Evolutionary conservation across 768 basidiomycete species (phyloP).

Genomic region (Suillus tomentosus): DNA sequence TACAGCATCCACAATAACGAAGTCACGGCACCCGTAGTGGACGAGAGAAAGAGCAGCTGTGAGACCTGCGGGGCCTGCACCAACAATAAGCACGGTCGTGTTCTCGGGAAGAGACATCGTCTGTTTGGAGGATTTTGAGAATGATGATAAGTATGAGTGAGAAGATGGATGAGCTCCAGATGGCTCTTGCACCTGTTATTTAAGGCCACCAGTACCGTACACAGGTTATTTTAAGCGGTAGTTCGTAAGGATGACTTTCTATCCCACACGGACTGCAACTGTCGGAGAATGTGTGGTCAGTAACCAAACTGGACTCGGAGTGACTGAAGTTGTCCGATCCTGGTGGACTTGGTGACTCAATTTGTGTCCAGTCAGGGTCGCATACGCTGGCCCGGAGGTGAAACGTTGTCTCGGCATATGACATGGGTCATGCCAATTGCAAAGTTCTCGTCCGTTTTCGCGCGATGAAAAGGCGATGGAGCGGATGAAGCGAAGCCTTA

Average conservation of each 20-base stretch:
- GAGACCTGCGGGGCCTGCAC: slow-evolving; percentile 28
- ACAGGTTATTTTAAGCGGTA: too few species aligned
- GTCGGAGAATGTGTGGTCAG: not conserved
- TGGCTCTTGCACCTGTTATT: too few species aligned
- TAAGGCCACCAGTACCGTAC: too few species aligned
- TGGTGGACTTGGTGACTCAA: not conserved
- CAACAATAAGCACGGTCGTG: slow-evolving; percentile 49
- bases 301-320: not conserved
- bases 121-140: not conserved
- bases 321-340: not conserved
- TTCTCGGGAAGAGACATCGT: not conserved
- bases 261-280: not conserved
- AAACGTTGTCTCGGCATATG: too few species aligned
- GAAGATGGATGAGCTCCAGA: too few species aligned
- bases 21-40: slow-evolving; percentile 26
- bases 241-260: too few species aligned
- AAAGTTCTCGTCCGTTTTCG: not conserved
- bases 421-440: not conserved
- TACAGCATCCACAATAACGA: slow-evolving; percentile 43
- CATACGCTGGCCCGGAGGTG: not conserved
- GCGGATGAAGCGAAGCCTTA: not conserved
- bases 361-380: not conserved
- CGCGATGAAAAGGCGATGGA: not conserved
- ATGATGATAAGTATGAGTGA: too few species aligned
- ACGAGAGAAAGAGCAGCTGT: slow-evolving; percentile 49